A percentile compares a stretch with the other conserved stretches of the same genome.
Conservation (phyloP, 495 filamentous ascomycete genomes). For the Hypoxylon crocopeplum region DNA sequence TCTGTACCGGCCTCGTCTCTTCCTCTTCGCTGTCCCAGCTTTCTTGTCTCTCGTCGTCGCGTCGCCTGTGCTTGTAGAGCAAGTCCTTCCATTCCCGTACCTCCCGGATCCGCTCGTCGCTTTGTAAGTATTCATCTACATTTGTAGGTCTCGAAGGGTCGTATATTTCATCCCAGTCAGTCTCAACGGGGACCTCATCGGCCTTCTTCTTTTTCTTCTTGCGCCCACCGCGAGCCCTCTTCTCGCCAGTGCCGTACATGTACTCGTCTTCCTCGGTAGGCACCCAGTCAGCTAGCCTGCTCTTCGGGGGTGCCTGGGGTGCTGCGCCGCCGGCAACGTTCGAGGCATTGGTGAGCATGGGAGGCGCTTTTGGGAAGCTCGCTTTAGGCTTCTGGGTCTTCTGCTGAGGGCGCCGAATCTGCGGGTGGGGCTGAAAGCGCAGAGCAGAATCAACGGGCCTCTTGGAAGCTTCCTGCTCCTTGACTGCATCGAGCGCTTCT, state of each 20-base stretch:
- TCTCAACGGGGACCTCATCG: slow-evolving; percentile 63
- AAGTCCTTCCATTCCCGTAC: slow-evolving; percentile 87
- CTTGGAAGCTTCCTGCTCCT: slow-evolving; percentile 67
- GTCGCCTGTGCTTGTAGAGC: slow-evolving; percentile 77
- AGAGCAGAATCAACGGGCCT: slow-evolving; percentile 79
- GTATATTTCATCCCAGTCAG: slow-evolving; percentile 94
- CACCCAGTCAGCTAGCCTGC: slow-evolving; percentile 84
- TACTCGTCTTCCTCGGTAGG: slow-evolving; percentile 71
- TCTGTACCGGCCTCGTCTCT: slow-evolving; percentile 57
- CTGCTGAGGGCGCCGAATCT: slow-evolving; percentile 68
- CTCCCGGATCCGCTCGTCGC: slow-evolving; percentile 82
- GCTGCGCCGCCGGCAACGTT: slow-evolving; percentile 19
- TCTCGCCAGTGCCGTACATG: slow-evolving; percentile 57
- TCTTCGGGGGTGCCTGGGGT: slow-evolving; percentile 55
- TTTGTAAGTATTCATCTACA: slow-evolving; percentile 84
- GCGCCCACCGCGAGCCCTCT: slow-evolving; percentile 76
- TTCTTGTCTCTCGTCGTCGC: slow-evolving; percentile 43
- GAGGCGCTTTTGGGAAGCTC: slow-evolving; percentile 53
- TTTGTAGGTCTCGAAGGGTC: slow-evolving; percentile 84
- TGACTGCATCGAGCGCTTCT: slow-evolving; percentile 54
- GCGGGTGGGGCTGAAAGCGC: slow-evolving; percentile 76
- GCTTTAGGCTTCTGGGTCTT: slow-evolving; percentile 73
- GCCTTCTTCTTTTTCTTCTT: slow-evolving; percentile 83
- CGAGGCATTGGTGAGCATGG: slow-evolving; percentile 24
- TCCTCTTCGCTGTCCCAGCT: slow-evolving; percentile 68